Conservation (phyloP, 805 yeast species). For the Pichia gijzeniarum region DNA sequence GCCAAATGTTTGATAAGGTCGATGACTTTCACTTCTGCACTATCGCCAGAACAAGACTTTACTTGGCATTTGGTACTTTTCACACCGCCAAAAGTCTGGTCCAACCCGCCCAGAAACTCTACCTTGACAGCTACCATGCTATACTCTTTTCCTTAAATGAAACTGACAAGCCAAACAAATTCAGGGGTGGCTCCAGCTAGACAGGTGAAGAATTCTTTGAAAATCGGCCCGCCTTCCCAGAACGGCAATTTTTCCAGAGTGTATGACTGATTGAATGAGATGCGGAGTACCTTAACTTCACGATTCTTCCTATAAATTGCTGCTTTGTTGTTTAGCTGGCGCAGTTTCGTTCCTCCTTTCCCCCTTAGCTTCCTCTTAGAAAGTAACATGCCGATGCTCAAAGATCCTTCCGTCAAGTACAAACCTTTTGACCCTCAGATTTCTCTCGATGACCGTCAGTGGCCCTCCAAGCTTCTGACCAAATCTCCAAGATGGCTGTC, state of each 20-base stretch:
- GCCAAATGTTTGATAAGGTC: slow-evolving; percentile 54
- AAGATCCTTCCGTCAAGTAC: slow-evolving; percentile 61
- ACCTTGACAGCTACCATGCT: slow-evolving; percentile 33
- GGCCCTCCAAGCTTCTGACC: slow-evolving; percentile 58
- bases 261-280: too few species aligned
- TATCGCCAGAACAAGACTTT: slow-evolving; percentile 11
- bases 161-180: too few species aligned
- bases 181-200: too few species aligned
- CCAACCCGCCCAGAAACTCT: slow-evolving; percentile 72
- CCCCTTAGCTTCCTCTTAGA: background rate
- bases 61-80: slow-evolving; percentile 29
- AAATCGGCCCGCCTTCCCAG: too few species aligned
- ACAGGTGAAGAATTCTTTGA: too few species aligned
- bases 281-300: too few species aligned
- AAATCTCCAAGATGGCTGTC: slow-evolving; percentile 79
- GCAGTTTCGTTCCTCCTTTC: background rate
- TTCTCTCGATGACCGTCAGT: slow-evolving; percentile 53
- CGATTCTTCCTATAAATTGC: too few species aligned
- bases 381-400: slow-evolving; percentile 32
- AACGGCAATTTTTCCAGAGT: too few species aligned
- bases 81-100: slow-evolving; percentile 60
- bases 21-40: slow-evolving; percentile 29
- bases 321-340: background rate
- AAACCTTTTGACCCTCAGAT: slow-evolving; percentile 45
- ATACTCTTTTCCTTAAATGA: background rate